Evolutionary conservation across 208 protist genomes (phyloP).

Genomic region (Leishmania gerbilli): DNA sequence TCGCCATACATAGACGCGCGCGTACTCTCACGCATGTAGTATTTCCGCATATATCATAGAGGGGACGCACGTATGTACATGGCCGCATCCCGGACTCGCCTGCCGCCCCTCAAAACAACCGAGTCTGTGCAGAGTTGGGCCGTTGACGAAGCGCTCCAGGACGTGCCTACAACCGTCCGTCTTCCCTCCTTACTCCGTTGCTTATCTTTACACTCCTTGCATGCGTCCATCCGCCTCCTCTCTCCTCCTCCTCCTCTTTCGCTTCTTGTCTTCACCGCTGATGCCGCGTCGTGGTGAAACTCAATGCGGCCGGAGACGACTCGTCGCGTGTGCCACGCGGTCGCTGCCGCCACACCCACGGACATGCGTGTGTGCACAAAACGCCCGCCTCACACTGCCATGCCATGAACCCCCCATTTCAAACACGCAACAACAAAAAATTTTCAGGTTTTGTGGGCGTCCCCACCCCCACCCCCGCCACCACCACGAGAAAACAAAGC

Average conservation of each 20-base stretch:
- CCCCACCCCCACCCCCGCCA: too few relatives aligned
- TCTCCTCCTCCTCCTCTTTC: slow-evolving; percentile 2
- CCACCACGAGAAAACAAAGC: too few relatives aligned
- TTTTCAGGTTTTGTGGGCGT: background rate
- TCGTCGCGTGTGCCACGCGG: background rate
- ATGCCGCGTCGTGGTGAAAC: background rate
- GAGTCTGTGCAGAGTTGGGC: background rate
- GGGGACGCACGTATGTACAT: background rate
- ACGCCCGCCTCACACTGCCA: background rate
- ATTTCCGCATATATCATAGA: background rate
- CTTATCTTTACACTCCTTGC: background rate
- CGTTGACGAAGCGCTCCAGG: background rate
- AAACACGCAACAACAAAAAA: too few relatives aligned
- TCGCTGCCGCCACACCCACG: slow-evolving; percentile 2
- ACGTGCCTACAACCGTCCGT: background rate
- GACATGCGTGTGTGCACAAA: background rate
- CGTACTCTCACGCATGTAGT: background rate
- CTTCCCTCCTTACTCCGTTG: too few relatives aligned
- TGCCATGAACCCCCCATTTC: too few relatives aligned
- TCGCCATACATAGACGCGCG: background rate
- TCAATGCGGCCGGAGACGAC: background rate
- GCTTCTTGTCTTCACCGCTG: background rate
- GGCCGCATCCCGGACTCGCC: background rate
- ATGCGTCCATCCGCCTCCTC: background rate
- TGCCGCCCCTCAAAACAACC: background rate